Evolutionary conservation across 495 filamentous ascomycete genomes (phyloP).

Genomic region (Geoglossum glabrum): DNA sequence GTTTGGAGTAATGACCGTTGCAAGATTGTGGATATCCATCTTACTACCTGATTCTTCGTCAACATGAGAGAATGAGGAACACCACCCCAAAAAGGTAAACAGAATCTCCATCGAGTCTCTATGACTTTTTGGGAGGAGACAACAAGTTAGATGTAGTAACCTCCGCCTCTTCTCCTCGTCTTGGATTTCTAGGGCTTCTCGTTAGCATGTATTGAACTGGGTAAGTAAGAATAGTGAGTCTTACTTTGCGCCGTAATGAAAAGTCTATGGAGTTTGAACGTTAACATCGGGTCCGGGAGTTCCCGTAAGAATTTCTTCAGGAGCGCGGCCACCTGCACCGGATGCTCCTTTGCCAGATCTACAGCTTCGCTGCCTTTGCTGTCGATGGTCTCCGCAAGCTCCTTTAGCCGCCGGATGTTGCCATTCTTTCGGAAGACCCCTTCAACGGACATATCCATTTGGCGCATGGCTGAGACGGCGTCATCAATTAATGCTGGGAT

Average conservation of each 20-base stretch:
- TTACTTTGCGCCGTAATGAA: constrained; percentile 76
- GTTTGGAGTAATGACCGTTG: constrained; percentile 96
- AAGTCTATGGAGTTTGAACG: constrained; percentile 80
- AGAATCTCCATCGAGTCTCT: constrained; percentile 89
- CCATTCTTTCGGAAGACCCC: constrained; percentile 99
- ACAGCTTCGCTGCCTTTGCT: constrained; percentile 58
- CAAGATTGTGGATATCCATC: constrained; percentile 97
- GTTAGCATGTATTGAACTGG: constrained; percentile 13
- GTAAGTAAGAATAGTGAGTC: constrained; percentile 11
- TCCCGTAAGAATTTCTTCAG: constrained; percentile 91
- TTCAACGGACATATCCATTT: constrained; percentile 98
- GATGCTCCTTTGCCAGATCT: constrained; percentile 63
- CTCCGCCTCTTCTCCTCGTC: constrained; percentile 67
- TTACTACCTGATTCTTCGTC: constrained; percentile 88
- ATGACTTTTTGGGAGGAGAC: constrained; percentile 78
- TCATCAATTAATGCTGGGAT: constrained; percentile 85
- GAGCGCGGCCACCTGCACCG: constrained; percentile 84
- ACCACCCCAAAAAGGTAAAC: constrained; percentile 95
- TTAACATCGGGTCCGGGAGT: constrained; percentile 84
- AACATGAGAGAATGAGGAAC: constrained; percentile 86
- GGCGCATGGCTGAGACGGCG: constrained; percentile 77
- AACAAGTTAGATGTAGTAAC: constrained; percentile 80
- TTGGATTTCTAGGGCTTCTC: constrained; percentile 38
- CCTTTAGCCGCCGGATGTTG: constrained; percentile 78
- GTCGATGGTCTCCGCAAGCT: constrained; percentile 67